Base-by-base conservation (phyloP, 495 filamentous ascomycete species). In the Cercophora sp. region DNA sequence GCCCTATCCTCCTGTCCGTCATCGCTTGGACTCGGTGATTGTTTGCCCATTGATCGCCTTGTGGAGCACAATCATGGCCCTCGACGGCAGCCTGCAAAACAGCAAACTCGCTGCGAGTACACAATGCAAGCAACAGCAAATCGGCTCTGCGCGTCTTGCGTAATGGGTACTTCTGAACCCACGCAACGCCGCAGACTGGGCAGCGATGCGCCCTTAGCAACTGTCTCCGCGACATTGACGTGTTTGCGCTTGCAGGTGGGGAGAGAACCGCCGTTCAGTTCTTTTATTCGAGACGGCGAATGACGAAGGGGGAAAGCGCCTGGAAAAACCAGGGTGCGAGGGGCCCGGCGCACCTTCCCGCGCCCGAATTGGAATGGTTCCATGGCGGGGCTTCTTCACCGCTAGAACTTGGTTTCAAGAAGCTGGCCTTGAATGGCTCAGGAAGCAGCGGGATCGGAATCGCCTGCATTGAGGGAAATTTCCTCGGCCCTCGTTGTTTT, bases 121-220 rank as follows among this genome's bases (percentile, higher is more conserved):
- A 51, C 37, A 52, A 49, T 20, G 44, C 54, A 22, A 18, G 25
- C 43, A 43, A 24, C 35, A 45, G 34, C 56, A 53, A 60, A 61
- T 59, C 37, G 53, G 15, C 20, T 42, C 47, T 18, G 53, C 40
- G 16, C 34, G 11, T 43, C 19, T 9, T 22, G 10, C 37, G 48
- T 22, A 55, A 54, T 37, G 48, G 58, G 57, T 59, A 56, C 37
- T n/a, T n/a, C n/a, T n/a, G n/a, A n/a, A n/a, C n/a, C n/a, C n/a
- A n/a, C n/a, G 26, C 51, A 39, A 50, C 29, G 46, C 58, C 52
- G 52, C 58, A 36, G 58, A 26, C 62, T 68, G 65, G 62, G 65
- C 65, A 68, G 62, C 65, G 27, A 68, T 65, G 65, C 62, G 54
- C 62, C 57, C 50, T 45, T 56, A 52, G 55, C 52, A 27, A 57